A percentile compares a stretch with the other conserved stretches of the same genome.
Conservation (phyloP, 768 basidiomycete species). For the Phaeolepiota aurea region DNA sequence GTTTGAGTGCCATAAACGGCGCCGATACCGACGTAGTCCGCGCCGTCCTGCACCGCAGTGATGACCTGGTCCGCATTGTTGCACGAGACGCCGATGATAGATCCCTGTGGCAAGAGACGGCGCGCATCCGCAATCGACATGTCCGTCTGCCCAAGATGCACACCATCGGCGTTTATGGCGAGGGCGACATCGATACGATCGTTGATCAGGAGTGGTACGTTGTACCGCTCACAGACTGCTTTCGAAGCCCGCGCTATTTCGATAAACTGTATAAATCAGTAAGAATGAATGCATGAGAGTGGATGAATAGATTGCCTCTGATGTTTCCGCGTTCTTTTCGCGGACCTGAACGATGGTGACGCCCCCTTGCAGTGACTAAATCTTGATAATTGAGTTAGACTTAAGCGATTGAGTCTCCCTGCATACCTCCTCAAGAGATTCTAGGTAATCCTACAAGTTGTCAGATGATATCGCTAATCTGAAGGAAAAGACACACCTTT, state of each 20-base stretch:
- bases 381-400: too few species aligned
- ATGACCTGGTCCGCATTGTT: slow-evolving; percentile 58
- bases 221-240: slow-evolving; percentile 63
- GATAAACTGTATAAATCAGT: slow-evolving; percentile 48
- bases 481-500: slow-evolving; percentile 40
- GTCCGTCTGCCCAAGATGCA: slow-evolving; percentile 88
- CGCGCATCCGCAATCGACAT: slow-evolving; percentile 66
- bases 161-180: slow-evolving; percentile 66
- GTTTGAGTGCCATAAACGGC: slow-evolving; percentile 76
- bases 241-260: slow-evolving; percentile 65
- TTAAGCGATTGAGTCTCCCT: too few species aligned
- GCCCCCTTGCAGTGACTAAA: slow-evolving; percentile 73
- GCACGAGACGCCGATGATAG: slow-evolving; percentile 79
- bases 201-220: slow-evolving; percentile 80
- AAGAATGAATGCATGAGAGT: background rate
- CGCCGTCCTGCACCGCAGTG: slow-evolving; percentile 52
- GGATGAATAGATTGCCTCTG: slow-evolving; percentile 47
- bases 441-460: slow-evolving; percentile 48
- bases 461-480: slow-evolving; percentile 5
- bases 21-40: slow-evolving; percentile 86
- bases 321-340: slow-evolving; percentile 78
- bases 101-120: slow-evolving; percentile 53
- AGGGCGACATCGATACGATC: slow-evolving; percentile 84
- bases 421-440: slow-evolving; percentile 71
- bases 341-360: slow-evolving; percentile 87